Base-by-base conservation (phyloP, 768 basidiomycete species). In the Mycena rebaudengoi region DNA sequence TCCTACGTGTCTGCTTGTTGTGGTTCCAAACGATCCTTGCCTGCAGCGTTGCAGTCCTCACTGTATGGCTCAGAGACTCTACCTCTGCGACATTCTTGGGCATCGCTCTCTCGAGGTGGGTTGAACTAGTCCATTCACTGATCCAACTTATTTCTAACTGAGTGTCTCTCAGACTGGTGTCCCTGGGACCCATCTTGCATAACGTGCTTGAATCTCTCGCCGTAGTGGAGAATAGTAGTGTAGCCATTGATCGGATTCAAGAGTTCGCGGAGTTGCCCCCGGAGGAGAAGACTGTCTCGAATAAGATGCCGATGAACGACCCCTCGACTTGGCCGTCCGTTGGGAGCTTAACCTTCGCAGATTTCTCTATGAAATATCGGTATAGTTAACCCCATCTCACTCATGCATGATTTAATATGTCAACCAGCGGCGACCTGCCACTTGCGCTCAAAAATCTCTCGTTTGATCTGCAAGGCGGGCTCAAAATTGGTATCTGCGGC, bases 1-100 rank as follows among this genome's bases (percentile, higher is more conserved):
- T 61, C 41, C 51, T 53, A n/a, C 51, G 57, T 21, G 48, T 59
- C 6, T 59, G 29, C 43, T 40, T 60, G 49, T 33, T 60, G 30
- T 60, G 59, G 53, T 49, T 62, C 39, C 60, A 62, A 35, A 41
- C 53, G 26, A 55, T 55, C 23, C 52, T 62, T 8, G 60, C 60
- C 2, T 62, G 52, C 37, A 20, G 45, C 35, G 53, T 62, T 25
- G 60, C 53, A 23, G 23, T 62, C 26, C 60, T 62, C 37, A 49
- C 60, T 25, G 60, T 62, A 40, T 55, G 28, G 53, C 44, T 55
- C 32, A 62, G 60, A 62, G 53, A 55, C 43, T 13, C 44, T 2
- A 55, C 53, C n/a, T 62, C 60, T 40, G 60, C 60, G 28, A 21
- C 60, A 28, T 49, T 62, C 26, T 49, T 62, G 29, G 60, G 60